phyloP scores from a whole-genome alignment of 345 rosid genomes.

The Kandelia obovata region DNA sequence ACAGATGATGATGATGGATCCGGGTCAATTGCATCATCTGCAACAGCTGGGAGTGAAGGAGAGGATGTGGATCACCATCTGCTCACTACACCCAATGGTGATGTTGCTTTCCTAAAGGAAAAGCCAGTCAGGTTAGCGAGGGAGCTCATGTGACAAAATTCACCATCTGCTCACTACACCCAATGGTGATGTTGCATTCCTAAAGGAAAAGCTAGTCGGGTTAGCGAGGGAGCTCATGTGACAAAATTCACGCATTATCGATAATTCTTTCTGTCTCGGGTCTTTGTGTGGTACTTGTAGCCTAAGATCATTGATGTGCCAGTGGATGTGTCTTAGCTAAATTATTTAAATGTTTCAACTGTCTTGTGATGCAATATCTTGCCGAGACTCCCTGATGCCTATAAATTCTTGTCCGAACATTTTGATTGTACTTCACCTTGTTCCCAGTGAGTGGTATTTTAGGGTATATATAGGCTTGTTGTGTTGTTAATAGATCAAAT shows the following conservation, averaged over 20 bases:
- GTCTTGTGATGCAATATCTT: constrained; percentile 1
- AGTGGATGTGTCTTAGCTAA: constrained; percentile 2
- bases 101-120: constrained; percentile 59
- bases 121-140: constrained; percentile 66
- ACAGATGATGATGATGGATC: constrained; percentile 33
- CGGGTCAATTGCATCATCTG: constrained; percentile 57
- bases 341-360: constrained; percentile 7
- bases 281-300: constrained; percentile 10
- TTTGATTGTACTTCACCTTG: no score
- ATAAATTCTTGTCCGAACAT: not conserved
- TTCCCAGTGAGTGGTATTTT: no score
- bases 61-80: constrained; percentile 68
- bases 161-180: constrained; percentile 11
- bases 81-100: constrained; percentile 48
- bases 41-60: constrained; percentile 56
- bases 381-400: constrained; percentile 7
- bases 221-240: constrained; percentile 55
- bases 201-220: constrained; percentile 62
- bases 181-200: constrained; percentile 59
- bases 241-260: constrained; percentile 11
- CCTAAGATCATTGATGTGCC: constrained; percentile 9
- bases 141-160: constrained; percentile 37
- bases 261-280: constrained; percentile 11
- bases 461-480: no score
- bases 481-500: no score